Base-by-base conservation (phyloP, 1,284 basidiomycete genomes). In the Tausonia pullulans region DNA sequence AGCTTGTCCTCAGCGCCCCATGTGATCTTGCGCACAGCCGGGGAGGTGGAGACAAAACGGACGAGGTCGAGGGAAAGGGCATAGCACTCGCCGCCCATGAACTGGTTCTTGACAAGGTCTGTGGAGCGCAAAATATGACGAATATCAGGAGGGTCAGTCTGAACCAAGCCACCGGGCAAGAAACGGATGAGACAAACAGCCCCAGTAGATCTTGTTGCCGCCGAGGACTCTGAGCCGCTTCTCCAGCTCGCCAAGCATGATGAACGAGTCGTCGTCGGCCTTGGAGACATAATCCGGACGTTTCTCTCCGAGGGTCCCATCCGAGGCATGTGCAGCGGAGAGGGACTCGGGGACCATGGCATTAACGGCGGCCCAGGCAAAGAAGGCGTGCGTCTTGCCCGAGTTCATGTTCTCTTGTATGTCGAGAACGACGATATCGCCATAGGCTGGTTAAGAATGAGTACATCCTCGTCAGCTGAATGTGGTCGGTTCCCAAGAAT, bases 31-130 rank as follows among this genome's bases (percentile, higher is more conserved):
- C 84, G 84, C 14, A 95, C 81, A 7, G 78, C 78, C 7, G 85
- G 80, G 64, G 91, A 88, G 48, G 81, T 83, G 40, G 91, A 85
- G 11, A 93, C 81, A 84, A 90, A 98, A 67, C 88, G 81, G n/a
- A 93, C 90, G 63, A 98, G 79, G 73, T 87, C 87, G 81, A 86
- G 89, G 61, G 90, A 94, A 43, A 98, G 79, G 8, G 86, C 93
- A 75, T 98, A 98, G 67, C 92, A 78, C 76, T 98, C 94, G 39
- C 95, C 95, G 4, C 85, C 95, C 94, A 98, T 98, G 78, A 98
- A 98, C 63, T 80, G 80, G 72, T 94, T 90, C 69, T 91, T 92
- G 57, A 98, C 88, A 48, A 97, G 84, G 75, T 98, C 79, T 80
- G 67, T 3, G 27, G 27, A 27, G 27, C 27, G 27, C 41, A 6